phyloP scores from a whole-genome alignment of 805 yeast species.

The Lipomyces orientalis region DNA sequence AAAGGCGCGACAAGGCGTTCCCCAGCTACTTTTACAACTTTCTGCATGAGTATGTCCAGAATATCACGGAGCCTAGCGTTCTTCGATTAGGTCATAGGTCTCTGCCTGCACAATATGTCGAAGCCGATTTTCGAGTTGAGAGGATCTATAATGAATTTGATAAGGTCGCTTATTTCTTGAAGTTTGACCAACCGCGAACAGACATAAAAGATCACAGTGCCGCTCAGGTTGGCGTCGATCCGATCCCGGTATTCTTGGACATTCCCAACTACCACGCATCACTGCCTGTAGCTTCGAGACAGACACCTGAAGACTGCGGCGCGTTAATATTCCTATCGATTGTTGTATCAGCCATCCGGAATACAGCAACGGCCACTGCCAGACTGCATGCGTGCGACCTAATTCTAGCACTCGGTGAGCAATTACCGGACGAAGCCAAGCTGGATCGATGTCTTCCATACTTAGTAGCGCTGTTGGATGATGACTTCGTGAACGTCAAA shows the following conservation, averaged over 20 bases:
- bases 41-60: conserved; percentile 68
- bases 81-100: conserved; percentile 35
- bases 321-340: conserved; percentile 64
- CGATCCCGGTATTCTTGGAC: conserved; percentile 38
- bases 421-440: conserved; percentile 79
- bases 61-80: conserved; percentile 44
- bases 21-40: conserved; percentile 49
- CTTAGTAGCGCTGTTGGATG: conserved; percentile 73
- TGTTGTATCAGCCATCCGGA: conserved; percentile 64
- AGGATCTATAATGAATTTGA: conserved; percentile 65
- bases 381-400: conserved; percentile 76
- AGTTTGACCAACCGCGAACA: conserved; percentile 42
- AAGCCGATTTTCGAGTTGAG: conserved; percentile 63
- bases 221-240: conserved; percentile 12
- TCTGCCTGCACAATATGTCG: conserved; percentile 44
- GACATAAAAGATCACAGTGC: neutral
- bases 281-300: conserved; percentile 20
- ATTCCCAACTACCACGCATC: conserved; percentile 36
- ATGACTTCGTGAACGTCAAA: conserved; percentile 67
- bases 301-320: conserved; percentile 45
- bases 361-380: conserved; percentile 64
- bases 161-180: conserved; percentile 52
- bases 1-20: conserved; percentile 31
- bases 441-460: conserved; percentile 86
- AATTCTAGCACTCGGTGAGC: conserved; percentile 75